Evolutionary conservation across 176 grass and related monocot genomes (phyloP).

Genomic region (Musa beccarii): DNA sequence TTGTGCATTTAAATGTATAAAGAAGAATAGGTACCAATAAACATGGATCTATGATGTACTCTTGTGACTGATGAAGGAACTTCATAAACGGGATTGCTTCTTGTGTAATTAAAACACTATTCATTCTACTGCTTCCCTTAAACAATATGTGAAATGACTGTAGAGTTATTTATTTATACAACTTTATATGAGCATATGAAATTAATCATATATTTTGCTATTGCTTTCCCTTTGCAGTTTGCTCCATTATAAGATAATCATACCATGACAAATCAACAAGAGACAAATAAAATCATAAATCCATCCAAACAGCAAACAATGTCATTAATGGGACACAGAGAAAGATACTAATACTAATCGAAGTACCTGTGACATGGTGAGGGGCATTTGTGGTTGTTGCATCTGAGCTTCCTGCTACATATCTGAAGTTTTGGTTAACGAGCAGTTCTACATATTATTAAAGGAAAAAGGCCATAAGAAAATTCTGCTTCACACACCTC

Average conservation of each 20-base stretch:
- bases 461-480: not conserved
- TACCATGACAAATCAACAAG: not conserved
- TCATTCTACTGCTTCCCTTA: not conserved
- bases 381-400: conserved; percentile 88
- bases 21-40: not conserved
- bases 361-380: conserved; percentile 88
- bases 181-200: not conserved
- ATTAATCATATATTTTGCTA: not conserved
- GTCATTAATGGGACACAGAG: conserved; percentile 1
- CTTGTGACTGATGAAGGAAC: not conserved
- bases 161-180: not conserved
- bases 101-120: too few relatives aligned
- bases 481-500: conserved; percentile 39
- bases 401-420: conserved; percentile 78
- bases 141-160: not conserved
- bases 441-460: conserved; percentile 19
- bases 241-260: not conserved
- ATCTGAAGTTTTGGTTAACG: conserved; percentile 43
- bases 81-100: not conserved
- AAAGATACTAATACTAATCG: not conserved
- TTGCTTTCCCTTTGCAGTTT: not conserved
- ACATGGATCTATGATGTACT: not conserved
- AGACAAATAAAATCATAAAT: not conserved
- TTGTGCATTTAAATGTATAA: not conserved
- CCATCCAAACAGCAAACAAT: not conserved